Evolutionary conservation across 75 land plant genomes (phyloP).

Genomic region (Picea glauca): DNA sequence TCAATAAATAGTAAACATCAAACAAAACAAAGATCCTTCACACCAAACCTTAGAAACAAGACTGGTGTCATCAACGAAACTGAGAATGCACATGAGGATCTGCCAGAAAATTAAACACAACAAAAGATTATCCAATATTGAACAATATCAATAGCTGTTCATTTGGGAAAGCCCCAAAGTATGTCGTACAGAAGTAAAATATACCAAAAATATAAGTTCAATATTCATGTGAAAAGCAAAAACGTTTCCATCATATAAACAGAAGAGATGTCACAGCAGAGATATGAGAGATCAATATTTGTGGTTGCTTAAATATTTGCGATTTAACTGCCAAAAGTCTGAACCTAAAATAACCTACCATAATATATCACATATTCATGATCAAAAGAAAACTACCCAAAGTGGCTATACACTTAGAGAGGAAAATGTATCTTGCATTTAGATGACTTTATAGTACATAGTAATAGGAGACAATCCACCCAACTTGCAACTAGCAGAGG

Average conservation of each 20-base stretch:
- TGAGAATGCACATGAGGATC: constrained; percentile 73
- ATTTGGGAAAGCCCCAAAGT: background rate
- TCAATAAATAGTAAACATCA: background rate
- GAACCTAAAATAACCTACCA: background rate
- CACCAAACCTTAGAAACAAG: constrained; percentile 75
- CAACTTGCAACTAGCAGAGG: no score
- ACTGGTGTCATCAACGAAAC: constrained; percentile 87
- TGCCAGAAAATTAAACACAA: constrained; percentile 22
- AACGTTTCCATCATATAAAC: background rate
- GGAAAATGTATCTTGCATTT: no score
- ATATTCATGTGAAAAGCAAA: background rate
- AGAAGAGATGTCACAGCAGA: background rate
- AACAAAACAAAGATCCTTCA: background rate
- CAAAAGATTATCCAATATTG: background rate
- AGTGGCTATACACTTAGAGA: no score
- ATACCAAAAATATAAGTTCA: background rate
- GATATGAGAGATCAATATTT: background rate
- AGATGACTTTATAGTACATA: no score
- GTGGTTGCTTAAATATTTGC: background rate
- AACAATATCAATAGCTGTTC: background rate
- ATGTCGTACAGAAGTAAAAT: background rate
- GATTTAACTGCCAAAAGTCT: background rate
- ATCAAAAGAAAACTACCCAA: background rate
- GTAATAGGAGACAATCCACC: no score
- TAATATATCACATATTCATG: background rate